Percentiles rank a stretch among this genome's conserved stretches.
These are phyloP conservation scores for Zygosaccharomyces kombuchaensis DNA, from an alignment of 805 yeast species.

Conservation along the genomic window DNA sequence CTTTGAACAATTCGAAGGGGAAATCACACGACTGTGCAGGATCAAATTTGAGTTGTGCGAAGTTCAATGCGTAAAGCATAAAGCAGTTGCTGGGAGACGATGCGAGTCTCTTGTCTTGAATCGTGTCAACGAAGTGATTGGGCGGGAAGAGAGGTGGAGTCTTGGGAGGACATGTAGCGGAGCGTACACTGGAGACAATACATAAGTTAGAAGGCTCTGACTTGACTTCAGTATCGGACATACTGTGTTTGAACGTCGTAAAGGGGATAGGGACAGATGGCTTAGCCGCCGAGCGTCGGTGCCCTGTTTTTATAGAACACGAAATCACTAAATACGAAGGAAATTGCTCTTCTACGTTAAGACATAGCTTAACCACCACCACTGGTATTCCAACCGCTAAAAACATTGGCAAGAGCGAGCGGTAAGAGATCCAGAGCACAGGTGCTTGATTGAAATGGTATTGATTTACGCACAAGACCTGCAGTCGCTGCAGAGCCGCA, in stretches of 20 bases:
- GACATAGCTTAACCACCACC: neutral
- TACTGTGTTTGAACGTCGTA: neutral
- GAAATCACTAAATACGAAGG: neutral
- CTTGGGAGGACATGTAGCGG: neutral
- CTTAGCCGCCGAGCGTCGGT: constrained; percentile 2
- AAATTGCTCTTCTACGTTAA: neutral
- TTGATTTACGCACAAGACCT: constrained; percentile 3
- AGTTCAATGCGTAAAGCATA: constrained; percentile 13
- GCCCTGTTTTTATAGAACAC: neutral
- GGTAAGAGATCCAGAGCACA: neutral
- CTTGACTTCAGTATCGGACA: constrained; percentile 1
- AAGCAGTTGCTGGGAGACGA: constrained; percentile 13
- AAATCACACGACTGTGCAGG: neutral
- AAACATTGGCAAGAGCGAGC: neutral
- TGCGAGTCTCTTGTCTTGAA: constrained; percentile 9
- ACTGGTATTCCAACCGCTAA: neutral
- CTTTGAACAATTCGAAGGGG: constrained; percentile 14
- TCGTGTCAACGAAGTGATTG: constrained; percentile 8
- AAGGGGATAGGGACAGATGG: neutral
- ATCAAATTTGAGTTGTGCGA: constrained; percentile 4
- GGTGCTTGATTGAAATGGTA: neutral
- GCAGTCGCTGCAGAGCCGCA: constrained; percentile 3
- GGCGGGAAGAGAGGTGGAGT: constrained; percentile 14
- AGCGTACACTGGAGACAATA: neutral
- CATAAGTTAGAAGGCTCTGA: neutral